Conservation (phyloP, 108 stramenopile genomes). For the Cyclotella sp. region DNA sequence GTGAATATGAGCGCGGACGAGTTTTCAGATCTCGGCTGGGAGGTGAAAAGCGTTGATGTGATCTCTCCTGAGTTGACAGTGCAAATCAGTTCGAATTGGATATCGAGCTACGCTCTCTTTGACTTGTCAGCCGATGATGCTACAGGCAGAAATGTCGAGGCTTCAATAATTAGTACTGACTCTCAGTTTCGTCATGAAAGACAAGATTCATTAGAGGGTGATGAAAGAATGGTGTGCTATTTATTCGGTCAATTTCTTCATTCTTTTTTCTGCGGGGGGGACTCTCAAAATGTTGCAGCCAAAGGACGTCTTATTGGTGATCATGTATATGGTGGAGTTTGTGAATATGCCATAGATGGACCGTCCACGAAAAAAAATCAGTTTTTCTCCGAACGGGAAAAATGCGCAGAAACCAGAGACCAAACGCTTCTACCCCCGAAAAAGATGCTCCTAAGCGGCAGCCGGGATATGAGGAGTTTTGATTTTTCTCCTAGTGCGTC, state of each 20-base stretch:
- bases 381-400: too few species aligned
- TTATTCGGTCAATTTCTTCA: constrained; percentile 9
- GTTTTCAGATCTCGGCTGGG: constrained; percentile 7
- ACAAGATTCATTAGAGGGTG: not conserved
- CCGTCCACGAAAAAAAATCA: too few species aligned
- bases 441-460: too few species aligned
- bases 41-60: not conserved
- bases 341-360: too few species aligned
- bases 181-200: not conserved
- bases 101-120: not conserved
- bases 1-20: not conserved
- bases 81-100: not conserved
- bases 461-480: too few species aligned
- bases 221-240: constrained; percentile 10
- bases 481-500: too few species aligned
- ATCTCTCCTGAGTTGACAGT: not conserved
- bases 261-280: not conserved
- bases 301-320: not conserved
- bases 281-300: not conserved
- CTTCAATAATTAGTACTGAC: not conserved
- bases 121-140: not conserved
- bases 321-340: not conserved
- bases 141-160: constrained; percentile 2
- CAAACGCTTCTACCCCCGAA: too few species aligned
- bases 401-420: too few species aligned